A percentile compares a stretch with the other conserved stretches of the same genome.
phyloP scores from a whole-genome alignment of 2,329 filamentous ascomycete genomes.

The Fusarium sp. region DNA sequence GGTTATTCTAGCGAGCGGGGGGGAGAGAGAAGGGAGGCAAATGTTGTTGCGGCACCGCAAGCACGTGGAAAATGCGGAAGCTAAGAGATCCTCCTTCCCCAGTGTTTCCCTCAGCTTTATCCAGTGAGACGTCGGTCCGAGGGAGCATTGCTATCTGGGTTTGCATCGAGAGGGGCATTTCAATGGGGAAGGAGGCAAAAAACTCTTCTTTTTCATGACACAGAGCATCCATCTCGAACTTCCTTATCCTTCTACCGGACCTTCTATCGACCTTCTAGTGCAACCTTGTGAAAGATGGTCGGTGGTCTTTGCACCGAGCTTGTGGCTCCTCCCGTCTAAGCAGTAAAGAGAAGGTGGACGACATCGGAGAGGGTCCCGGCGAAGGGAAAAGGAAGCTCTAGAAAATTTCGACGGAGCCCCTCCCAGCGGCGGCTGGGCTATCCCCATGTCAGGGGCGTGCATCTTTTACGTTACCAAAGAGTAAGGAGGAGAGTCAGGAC shows the following conservation, averaged over 20 bases:
- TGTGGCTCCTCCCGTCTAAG: conserved; percentile 1
- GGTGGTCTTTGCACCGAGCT: background rate
- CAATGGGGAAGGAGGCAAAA: background rate
- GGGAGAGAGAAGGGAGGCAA: background rate
- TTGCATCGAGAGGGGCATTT: background rate
- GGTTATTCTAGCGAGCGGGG: background rate
- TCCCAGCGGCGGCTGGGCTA: conserved; percentile 19
- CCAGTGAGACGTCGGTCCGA: background rate
- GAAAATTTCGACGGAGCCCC: conserved; percentile 18
- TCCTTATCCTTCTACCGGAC: conserved; percentile 17
- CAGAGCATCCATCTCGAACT: background rate
- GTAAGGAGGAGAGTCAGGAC: conserved; percentile 7
- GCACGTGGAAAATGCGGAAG: conserved; percentile 35
- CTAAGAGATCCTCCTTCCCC: conserved; percentile 8
- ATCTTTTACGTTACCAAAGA: conserved; percentile 19
- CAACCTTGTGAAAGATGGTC: background rate
- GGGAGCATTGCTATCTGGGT: background rate
- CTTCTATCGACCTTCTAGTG: conserved; percentile 32
- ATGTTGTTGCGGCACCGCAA: conserved; percentile 14
- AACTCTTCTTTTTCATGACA: conserved; percentile 10
- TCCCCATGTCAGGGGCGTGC: conserved; percentile 18
- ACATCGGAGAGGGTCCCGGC: conserved; percentile 15
- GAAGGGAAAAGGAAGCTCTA: conserved; percentile 31
- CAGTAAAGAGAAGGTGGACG: conserved; percentile 33
- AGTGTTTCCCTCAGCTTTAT: background rate